Conservation (phyloP, 305 asterid species). For the Fraxinus angustifolia region DNA sequence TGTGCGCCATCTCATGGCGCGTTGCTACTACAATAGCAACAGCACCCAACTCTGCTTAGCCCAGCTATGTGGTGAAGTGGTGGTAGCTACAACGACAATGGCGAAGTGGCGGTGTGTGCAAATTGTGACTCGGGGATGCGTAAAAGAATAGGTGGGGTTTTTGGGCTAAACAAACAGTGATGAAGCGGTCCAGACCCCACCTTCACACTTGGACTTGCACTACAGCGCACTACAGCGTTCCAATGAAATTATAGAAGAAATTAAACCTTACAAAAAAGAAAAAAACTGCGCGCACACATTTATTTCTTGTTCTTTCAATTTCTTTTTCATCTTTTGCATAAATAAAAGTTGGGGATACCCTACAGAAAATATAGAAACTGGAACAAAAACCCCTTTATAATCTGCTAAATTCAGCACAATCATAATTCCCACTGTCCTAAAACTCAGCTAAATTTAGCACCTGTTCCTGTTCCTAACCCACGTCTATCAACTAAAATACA, state of each 20-base stretch:
- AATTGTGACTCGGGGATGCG: too few species aligned
- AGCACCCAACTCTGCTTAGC: too few species aligned
- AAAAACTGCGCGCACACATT: background rate
- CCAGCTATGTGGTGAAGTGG: too few species aligned
- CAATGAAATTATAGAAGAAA: slow-evolving; percentile 2
- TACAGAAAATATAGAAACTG: slow-evolving; percentile 36
- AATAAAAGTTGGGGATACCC: slow-evolving; percentile 7
- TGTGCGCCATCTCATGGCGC: too few species aligned
- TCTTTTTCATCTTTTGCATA: background rate
- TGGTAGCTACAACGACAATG: too few species aligned
- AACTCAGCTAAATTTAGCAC: slow-evolving; percentile 59
- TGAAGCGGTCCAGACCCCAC: background rate
- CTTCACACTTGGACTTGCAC: slow-evolving; percentile 4
- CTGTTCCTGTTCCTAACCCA: slow-evolving; percentile 40
- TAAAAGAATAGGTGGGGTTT: too few species aligned
- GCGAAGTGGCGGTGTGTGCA: too few species aligned
- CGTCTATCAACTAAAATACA: background rate
- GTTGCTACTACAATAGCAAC: too few species aligned
- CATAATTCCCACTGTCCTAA: slow-evolving; percentile 22
- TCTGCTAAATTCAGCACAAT: slow-evolving; percentile 40
- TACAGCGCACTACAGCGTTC: too few species aligned
- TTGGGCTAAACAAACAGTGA: background rate
- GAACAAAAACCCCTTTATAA: slow-evolving; percentile 29
- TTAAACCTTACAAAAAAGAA: background rate
- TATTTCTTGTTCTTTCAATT: background rate